These are phyloP conservation scores for Fusarium sulawesiense DNA, from an alignment of 2,329 filamentous ascomycete genomes.

Conservation along the genomic window DNA sequence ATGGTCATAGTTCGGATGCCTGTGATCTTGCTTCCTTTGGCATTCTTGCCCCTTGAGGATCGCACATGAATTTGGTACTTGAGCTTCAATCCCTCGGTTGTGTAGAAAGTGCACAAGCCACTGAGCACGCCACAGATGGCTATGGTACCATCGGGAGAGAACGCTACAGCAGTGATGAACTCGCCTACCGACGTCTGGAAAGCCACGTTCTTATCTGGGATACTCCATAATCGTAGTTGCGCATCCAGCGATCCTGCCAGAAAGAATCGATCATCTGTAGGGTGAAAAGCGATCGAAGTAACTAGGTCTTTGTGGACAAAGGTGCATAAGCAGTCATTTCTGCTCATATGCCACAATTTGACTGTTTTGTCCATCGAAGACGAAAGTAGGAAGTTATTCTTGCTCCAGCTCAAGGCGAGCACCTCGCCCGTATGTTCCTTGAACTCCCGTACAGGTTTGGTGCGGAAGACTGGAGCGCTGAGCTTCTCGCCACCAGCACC, in stretches of 20 bases:
- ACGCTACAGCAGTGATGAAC: constrained; percentile 93
- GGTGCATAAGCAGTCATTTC: constrained; percentile 87
- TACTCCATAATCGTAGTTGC: constrained; percentile 92
- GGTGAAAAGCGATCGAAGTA: constrained; percentile 94
- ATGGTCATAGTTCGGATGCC: constrained; percentile 82
- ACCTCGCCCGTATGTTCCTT: constrained; percentile 86
- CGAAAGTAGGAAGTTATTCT: constrained; percentile 96
- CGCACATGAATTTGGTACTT: constrained; percentile 92
- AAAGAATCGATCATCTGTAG: constrained; percentile 95
- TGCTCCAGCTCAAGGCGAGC: constrained; percentile 95
- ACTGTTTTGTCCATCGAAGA: constrained; percentile 99
- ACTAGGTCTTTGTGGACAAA: constrained; percentile 97
- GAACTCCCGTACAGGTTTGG: constrained; percentile 82
- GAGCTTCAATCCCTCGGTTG: constrained; percentile 88
- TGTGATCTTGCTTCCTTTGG: constrained; percentile 97
- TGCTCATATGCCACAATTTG: constrained; percentile 88
- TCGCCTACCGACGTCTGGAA: constrained; percentile 82
- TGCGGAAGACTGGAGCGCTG: constrained; percentile 90
- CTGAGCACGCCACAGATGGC: constrained; percentile 89
- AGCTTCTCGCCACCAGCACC: constrained; percentile 67
- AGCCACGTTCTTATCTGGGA: constrained; percentile 93
- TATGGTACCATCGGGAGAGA: constrained; percentile 90
- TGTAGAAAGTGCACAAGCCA: constrained; percentile 89
- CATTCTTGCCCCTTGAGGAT: constrained; percentile 90
- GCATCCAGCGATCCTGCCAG: constrained; percentile 91